Evolutionary conservation across 23 red algal species (phyloP).

Genomic region (Gracilariopsis chorda): DNA sequence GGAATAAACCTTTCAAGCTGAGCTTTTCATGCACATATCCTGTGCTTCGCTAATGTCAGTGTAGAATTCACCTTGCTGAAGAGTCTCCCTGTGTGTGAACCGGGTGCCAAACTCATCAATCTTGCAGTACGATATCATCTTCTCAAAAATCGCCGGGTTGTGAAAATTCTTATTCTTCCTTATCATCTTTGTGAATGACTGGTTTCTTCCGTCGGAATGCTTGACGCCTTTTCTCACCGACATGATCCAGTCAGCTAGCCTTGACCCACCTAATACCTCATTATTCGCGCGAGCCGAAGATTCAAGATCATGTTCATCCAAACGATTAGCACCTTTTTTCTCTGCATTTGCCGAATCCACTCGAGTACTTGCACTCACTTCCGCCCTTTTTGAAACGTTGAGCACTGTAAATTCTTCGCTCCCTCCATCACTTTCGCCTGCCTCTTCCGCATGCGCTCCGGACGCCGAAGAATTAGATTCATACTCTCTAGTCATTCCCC

Average conservation of each 20-base stretch:
- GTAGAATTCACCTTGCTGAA: conserved; percentile 26
- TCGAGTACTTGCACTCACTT: too few species aligned
- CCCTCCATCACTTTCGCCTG: too few species aligned
- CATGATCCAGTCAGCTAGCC: not conserved
- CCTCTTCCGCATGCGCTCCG: too few species aligned
- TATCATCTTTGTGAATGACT: conserved; percentile 28
- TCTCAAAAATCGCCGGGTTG: conserved; percentile 60
- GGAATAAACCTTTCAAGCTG: too few species aligned
- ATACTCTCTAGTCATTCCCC: too few species aligned
- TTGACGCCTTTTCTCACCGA: not conserved
- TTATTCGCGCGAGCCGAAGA: too few species aligned
- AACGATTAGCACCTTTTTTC: too few species aligned
- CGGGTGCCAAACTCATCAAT: conserved; percentile 49
- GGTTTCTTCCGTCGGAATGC: not conserved
- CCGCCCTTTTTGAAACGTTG: too few species aligned
- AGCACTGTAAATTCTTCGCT: too few species aligned
- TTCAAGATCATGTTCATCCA: too few species aligned
- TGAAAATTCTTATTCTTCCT: conserved; percentile 56
- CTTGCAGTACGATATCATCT: conserved; percentile 58
- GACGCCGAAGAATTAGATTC: too few species aligned
- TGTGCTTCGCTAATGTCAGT: conserved; percentile 40
- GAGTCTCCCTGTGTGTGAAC: not conserved
- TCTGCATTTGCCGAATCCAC: too few species aligned
- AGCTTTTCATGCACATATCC: conserved; percentile 14
- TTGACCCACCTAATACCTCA: not conserved